These are phyloP conservation scores for Chlorella sp. DNA, from an alignment of 139 green algal species.

Conservation along the genomic window DNA sequence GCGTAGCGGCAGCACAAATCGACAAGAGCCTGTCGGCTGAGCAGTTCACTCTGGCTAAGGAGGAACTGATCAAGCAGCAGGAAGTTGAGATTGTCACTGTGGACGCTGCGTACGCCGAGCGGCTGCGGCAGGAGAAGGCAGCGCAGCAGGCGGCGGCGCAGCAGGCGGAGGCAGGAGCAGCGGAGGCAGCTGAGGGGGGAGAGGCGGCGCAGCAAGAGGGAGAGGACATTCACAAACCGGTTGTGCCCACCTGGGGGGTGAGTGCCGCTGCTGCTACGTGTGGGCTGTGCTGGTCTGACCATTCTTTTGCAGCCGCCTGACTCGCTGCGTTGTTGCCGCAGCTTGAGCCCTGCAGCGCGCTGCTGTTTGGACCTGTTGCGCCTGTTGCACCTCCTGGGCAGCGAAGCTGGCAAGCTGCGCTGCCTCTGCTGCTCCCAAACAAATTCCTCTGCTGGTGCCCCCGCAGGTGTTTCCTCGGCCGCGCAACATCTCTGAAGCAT, in stretches of 20 bases:
- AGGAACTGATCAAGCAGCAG: conserved; percentile 44
- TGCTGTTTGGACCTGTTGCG: too few relatives aligned
- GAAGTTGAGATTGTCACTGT: conserved; percentile 24
- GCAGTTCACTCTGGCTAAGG: conserved; percentile 70
- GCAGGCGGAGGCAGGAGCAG: not conserved
- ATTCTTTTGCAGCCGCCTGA: too few relatives aligned
- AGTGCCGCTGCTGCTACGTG: not conserved
- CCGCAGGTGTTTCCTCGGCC: conserved; percentile 91
- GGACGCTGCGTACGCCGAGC: not conserved
- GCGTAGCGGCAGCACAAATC: conserved; percentile 1
- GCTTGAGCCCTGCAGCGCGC: too few relatives aligned
- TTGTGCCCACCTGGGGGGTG: conserved; percentile 39
- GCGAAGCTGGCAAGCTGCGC: too few relatives aligned
- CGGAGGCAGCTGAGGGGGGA: not conserved
- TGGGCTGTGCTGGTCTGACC: too few relatives aligned
- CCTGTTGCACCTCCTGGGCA: too few relatives aligned
- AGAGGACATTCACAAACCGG: conserved; percentile 57
- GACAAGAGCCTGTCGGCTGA: conserved; percentile 58
- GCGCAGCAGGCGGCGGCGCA: conserved; percentile 1
- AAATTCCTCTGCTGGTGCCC: too few relatives aligned
- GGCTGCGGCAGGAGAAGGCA: not conserved
- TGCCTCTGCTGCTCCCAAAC: too few relatives aligned
- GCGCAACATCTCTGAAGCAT: conserved; percentile 82
- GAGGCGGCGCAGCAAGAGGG: not conserved
- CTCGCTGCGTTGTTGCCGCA: not conserved